These are phyloP conservation scores for Cylindrotheca fusiformis DNA, from an alignment of 108 stramenopile genomes.

Conservation along the genomic window DNA sequence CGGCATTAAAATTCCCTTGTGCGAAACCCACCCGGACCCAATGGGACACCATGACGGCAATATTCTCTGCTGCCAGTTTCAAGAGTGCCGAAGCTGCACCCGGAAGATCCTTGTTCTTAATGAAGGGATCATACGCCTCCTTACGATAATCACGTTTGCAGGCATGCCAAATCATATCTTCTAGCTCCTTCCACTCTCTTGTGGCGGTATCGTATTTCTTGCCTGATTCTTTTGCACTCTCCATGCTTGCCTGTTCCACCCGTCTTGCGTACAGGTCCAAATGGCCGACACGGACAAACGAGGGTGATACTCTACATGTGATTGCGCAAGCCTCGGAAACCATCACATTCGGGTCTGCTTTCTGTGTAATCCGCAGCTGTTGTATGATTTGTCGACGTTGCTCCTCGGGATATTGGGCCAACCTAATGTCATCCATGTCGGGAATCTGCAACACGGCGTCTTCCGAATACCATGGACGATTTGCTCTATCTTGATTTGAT, in stretches of 20 bases:
- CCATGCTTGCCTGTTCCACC: constrained; percentile 25
- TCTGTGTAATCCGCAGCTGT: constrained; percentile 49
- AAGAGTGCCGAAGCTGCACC: constrained; percentile 54
- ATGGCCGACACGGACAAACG: constrained; percentile 86
- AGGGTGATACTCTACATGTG: constrained; percentile 73
- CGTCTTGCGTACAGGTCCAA: constrained; percentile 79
- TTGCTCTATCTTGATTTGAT: constrained; percentile 46
- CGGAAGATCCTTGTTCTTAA: constrained; percentile 44
- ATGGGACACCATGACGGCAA: constrained; percentile 72
- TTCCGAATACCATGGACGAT: constrained; percentile 76
- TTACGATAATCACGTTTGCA: constrained; percentile 69
- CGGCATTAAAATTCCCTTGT: constrained; percentile 96
- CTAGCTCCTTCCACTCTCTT: constrained; percentile 61
- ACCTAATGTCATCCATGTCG: constrained; percentile 63
- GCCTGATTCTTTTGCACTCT: constrained; percentile 2
- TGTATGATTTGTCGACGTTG: constrained; percentile 59
- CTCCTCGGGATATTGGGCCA: constrained; percentile 54
- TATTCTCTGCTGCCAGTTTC: constrained; percentile 42
- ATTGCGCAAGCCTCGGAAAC: constrained; percentile 84
- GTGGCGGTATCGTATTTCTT: constrained; percentile 34
- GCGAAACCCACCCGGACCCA: constrained; percentile 94
- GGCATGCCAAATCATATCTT: constrained; percentile 80
- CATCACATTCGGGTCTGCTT: constrained; percentile 77
- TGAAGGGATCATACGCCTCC: constrained; percentile 60
- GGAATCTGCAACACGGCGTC: constrained; percentile 39